Base-by-base conservation (phyloP, 1,139 yeast species). In the Geotrichum bryndzae region DNA sequence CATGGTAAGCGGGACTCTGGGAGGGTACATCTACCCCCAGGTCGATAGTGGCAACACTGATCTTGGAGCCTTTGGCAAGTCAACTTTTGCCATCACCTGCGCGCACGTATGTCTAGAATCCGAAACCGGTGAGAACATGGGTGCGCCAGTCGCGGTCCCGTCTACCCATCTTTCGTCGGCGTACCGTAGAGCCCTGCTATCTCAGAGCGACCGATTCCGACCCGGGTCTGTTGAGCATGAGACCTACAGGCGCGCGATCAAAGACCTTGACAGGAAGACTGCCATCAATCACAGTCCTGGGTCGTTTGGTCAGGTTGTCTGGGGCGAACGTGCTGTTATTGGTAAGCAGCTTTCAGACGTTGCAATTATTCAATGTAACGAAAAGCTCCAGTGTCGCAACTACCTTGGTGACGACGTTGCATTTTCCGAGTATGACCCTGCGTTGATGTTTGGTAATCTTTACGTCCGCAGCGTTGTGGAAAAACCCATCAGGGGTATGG, bases 301-400 rank as follows among this genome's bases (percentile, higher is more conserved):
- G 54, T 74, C 83, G 46, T 84, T 92, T 69, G 98, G 97, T 0
- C 91, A 88, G 68, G 90, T 92, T 15, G 84, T 90, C 5, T 92
- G 97, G 97, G 97, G 97, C 53, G 97, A 92, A 73, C 80, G 97
- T 63, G 81, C 90, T 0, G 83, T 91, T 45, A 78, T 85, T 45
- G 76, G 81, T 38, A 80, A 81, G n/a, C 73, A 77, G 51, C 78
- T 90, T 54, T 87, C 95, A 2, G 97, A 92, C 74, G 76, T 91
- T 66, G 96, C 97, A 0, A 88, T 92, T 45, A 86, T 92, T 63
- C 88, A 88, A 71, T 85, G 94, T 57, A 79, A 83, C 65, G 80
- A 81, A 53, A 76, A 76, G 45, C 76, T 79, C 60, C 84, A 84
- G 67, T 84, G 85, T 67, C 81, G 84, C 60, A 92, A 91, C 75